phyloP scores from a whole-genome alignment of 805 yeast species.

The Candida nanaspora region DNA sequence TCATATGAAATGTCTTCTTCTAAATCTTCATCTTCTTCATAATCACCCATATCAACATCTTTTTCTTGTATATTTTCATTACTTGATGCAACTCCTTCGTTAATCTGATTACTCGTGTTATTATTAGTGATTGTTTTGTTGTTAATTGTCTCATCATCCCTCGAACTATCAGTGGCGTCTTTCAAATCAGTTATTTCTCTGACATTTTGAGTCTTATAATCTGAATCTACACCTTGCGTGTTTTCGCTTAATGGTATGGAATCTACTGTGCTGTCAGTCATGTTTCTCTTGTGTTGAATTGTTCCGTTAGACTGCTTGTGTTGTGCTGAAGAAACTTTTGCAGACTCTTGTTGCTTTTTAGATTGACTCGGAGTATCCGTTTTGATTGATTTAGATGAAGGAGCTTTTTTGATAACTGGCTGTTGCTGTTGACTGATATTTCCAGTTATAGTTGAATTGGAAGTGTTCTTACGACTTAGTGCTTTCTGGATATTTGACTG shows the following conservation, averaged over 20 bases:
- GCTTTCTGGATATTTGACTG: slow-evolving; percentile 29
- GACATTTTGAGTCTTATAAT: slow-evolving; percentile 11
- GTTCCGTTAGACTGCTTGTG: neutral
- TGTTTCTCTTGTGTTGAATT: neutral
- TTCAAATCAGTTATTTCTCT: slow-evolving; percentile 25
- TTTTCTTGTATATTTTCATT: neutral
- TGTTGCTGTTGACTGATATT: neutral
- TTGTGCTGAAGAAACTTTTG: slow-evolving; percentile 2
- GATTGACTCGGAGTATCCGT: neutral
- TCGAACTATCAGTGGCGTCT: slow-evolving; percentile 28
- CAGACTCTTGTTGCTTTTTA: neutral
- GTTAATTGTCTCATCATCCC: slow-evolving; percentile 25
- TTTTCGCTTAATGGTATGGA: neutral
- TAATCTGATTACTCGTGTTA: slow-evolving; percentile 26
- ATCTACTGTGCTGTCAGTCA: slow-evolving; percentile 4
- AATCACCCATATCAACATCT: slow-evolving; percentile 18
- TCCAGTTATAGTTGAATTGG: neutral
- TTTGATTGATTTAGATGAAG: neutral
- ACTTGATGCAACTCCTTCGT: slow-evolving; percentile 4
- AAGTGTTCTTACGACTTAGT: slow-evolving; percentile 8
- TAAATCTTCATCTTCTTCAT: slow-evolving; percentile 8
- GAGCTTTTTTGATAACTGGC: neutral
- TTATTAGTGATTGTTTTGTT: slow-evolving; percentile 17
- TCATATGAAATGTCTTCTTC: slow-evolving; percentile 3
- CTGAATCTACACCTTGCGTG: neutral